Evolutionary conservation across 2,329 filamentous ascomycete species (phyloP).

Genomic region (Cordyceps tenuipes): DNA sequence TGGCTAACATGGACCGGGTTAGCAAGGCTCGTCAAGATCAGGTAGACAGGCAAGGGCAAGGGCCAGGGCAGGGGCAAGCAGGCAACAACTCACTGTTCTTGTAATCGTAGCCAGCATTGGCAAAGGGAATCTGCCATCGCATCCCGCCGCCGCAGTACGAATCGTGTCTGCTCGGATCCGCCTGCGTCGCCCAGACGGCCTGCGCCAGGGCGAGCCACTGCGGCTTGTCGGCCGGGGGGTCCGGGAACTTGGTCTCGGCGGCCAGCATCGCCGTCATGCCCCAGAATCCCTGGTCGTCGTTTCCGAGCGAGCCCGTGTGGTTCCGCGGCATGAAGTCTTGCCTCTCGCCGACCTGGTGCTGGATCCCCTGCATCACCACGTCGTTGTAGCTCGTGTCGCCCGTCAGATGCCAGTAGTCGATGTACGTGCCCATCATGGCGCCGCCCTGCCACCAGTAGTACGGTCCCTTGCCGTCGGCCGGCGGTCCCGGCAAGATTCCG

Average conservation of each 20-base stretch:
- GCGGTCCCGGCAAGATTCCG: slow-evolving; percentile 42
- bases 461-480: slow-evolving; percentile 30
- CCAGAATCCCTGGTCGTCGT: slow-evolving; percentile 67
- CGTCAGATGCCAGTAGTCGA: slow-evolving; percentile 64
- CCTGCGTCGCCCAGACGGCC: slow-evolving; percentile 59
- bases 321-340: slow-evolving; percentile 53
- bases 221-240: slow-evolving; percentile 44
- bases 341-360: slow-evolving; percentile 49
- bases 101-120: slow-evolving; percentile 70
- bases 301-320: slow-evolving; percentile 51
- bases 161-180: slow-evolving; percentile 53
- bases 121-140: slow-evolving; percentile 69
- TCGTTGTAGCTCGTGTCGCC: slow-evolving; percentile 56
- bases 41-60: too few species aligned
- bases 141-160: slow-evolving; percentile 59
- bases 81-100: slow-evolving; percentile 45
- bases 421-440: slow-evolving; percentile 58
- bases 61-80: not conserved
- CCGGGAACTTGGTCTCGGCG: slow-evolving; percentile 55
- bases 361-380: slow-evolving; percentile 46
- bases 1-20: slow-evolving; percentile 27
- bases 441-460: slow-evolving; percentile 73
- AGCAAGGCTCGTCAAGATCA: not conserved
- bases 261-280: slow-evolving; percentile 59
- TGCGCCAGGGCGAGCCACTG: slow-evolving; percentile 60